Conservation (phyloP, 2,329 filamentous ascomycete genomes). For the Macrophomina tecta region DNA sequence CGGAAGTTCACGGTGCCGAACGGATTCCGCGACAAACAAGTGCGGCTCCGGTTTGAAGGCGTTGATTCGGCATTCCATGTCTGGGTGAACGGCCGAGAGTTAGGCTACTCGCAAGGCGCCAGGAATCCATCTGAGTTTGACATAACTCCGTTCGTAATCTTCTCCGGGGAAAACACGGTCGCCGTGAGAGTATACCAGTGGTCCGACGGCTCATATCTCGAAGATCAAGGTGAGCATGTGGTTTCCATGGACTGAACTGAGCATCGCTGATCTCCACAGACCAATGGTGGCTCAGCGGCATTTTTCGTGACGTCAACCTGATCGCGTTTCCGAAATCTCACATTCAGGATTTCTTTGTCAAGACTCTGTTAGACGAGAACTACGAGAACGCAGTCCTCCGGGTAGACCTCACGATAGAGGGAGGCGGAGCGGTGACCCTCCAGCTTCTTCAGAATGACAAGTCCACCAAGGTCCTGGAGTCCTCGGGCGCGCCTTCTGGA, state of each 20-base stretch:
- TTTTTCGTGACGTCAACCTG: constrained; percentile 71
- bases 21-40: constrained; percentile 58
- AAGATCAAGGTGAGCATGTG: constrained; percentile 56
- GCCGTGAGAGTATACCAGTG: constrained; percentile 73
- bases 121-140: constrained; percentile 75
- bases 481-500: rapidly evolving
- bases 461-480: background rate
- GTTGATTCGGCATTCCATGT: constrained; percentile 75
- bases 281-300: constrained; percentile 71
- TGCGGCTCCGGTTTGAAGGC: constrained; percentile 72
- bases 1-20: constrained; percentile 61
- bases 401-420: constrained; percentile 51
- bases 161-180: constrained; percentile 59
- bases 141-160: constrained; percentile 59
- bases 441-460: constrained; percentile 30
- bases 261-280: constrained; percentile 46
- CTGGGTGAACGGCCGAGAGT: constrained; percentile 67
- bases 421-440: constrained; percentile 51
- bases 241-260: too few relatives aligned
- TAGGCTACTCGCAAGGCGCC: constrained; percentile 73
- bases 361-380: constrained; percentile 58
- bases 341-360: constrained; percentile 66
- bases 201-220: constrained; percentile 72
- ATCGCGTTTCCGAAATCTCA: constrained; percentile 60
- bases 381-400: constrained; percentile 60